These are phyloP conservation scores for Fusarium albidum DNA, from an alignment of 2,329 filamentous ascomycete species.

Conservation along the genomic window DNA sequence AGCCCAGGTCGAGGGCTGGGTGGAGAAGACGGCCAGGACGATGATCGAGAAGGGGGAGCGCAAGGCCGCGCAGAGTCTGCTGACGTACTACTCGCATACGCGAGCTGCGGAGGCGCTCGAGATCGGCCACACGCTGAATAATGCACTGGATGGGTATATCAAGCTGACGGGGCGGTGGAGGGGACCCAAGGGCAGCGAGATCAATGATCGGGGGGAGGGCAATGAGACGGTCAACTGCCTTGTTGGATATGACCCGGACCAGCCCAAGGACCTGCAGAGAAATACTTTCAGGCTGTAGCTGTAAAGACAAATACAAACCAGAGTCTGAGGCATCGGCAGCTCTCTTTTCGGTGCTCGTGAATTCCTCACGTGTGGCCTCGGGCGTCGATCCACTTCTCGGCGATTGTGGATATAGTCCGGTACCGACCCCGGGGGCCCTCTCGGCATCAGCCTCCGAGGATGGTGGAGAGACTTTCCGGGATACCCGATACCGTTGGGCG, in stretches of 20 bases:
- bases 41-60: constrained; percentile 30
- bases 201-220: constrained; percentile 35
- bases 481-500: neutral
- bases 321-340: too few species aligned
- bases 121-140: constrained; percentile 26
- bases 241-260: constrained; percentile 34
- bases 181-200: constrained; percentile 29
- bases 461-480: neutral
- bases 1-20: constrained; percentile 23
- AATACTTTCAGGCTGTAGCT: too few species aligned
- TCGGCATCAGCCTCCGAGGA: too few species aligned
- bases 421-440: neutral
- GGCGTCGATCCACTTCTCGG: too few species aligned
- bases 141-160: constrained; percentile 36
- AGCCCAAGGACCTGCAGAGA: constrained; percentile 21
- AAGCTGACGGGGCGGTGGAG: constrained; percentile 33
- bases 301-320: too few species aligned
- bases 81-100: constrained; percentile 36
- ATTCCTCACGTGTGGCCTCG: too few species aligned
- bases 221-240: constrained; percentile 37
- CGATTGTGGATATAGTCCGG: constrained; percentile 1
- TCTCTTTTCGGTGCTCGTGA: too few species aligned
- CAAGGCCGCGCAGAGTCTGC: constrained; percentile 19
- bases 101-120: constrained; percentile 28
- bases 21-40: constrained; percentile 28